These are phyloP conservation scores for Diaporthe batatas DNA, from an alignment of 2,329 filamentous ascomycete species.

Conservation along the genomic window DNA sequence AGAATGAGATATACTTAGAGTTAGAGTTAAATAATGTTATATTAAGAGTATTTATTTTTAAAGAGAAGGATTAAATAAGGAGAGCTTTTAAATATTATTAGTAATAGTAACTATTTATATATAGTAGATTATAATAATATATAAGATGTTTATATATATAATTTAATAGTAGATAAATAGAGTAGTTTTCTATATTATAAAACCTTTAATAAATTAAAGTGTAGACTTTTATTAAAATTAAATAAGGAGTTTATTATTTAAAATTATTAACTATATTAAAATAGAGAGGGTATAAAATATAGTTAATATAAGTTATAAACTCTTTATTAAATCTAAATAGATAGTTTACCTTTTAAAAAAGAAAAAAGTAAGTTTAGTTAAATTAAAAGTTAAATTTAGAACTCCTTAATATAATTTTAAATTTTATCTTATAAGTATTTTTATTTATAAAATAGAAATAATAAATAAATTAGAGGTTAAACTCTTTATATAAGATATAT, in stretches of 20 bases:
- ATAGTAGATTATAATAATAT: not conserved
- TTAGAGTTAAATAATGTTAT: not conserved
- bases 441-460: not conserved
- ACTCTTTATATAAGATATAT: not conserved
- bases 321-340: too few relatives aligned
- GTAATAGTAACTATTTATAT: not conserved
- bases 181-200: not conserved
- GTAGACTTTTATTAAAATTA: too few relatives aligned
- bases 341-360: not conserved
- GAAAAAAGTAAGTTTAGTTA: too few relatives aligned
- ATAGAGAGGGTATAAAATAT: too few relatives aligned
- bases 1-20: not conserved
- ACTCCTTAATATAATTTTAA: not conserved
- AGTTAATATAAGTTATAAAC: too few relatives aligned
- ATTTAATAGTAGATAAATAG: not conserved
- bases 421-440: not conserved
- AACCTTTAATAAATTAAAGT: too few relatives aligned
- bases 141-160: not conserved
- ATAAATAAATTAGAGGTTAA: too few relatives aligned
- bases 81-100: not conserved
- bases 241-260: too few relatives aligned
- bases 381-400: too few relatives aligned
- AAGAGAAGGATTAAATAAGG: not conserved
- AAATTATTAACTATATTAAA: not conserved
- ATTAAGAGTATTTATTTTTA: not conserved